Conservation (phyloP, 805 yeast genomes). For the Candida methanosorbosa region DNA sequence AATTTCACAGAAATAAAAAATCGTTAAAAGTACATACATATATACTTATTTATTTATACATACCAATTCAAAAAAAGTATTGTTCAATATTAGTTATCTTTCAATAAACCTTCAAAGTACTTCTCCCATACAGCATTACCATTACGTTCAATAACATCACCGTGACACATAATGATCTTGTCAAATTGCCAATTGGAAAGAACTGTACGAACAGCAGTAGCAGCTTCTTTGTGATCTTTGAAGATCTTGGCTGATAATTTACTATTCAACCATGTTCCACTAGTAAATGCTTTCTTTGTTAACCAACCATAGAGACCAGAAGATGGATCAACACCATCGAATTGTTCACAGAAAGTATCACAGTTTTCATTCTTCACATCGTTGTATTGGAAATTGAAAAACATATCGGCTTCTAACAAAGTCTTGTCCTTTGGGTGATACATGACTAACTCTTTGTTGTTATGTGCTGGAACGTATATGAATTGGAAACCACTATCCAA, state of each 20-base stretch:
- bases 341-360: slow-evolving; percentile 34
- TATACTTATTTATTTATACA: background rate
- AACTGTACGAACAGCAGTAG: slow-evolving; percentile 17
- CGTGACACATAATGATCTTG: slow-evolving; percentile 50
- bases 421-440: slow-evolving; percentile 39
- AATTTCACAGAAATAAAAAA: background rate
- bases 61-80: background rate
- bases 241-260: slow-evolving; percentile 3
- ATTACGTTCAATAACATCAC: slow-evolving; percentile 39
- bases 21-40: no score
- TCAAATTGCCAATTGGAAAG: slow-evolving; percentile 36
- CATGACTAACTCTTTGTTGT: slow-evolving; percentile 50
- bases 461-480: slow-evolving; percentile 46
- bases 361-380: slow-evolving; percentile 30
- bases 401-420: slow-evolving; percentile 49
- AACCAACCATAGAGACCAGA: slow-evolving; percentile 26
- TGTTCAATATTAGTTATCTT: no score
- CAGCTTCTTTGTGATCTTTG: slow-evolving; percentile 5
- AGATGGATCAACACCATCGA: slow-evolving; percentile 31
- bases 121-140: slow-evolving; percentile 18
- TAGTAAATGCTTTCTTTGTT: slow-evolving; percentile 9
- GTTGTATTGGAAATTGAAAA: slow-evolving; percentile 46
- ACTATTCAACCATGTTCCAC: slow-evolving; percentile 6
- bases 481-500: slow-evolving; percentile 43
- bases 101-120: no score